Evolutionary conservation across 805 yeast species (phyloP).

Genomic region (Scheffersomyces coipomensis): DNA sequence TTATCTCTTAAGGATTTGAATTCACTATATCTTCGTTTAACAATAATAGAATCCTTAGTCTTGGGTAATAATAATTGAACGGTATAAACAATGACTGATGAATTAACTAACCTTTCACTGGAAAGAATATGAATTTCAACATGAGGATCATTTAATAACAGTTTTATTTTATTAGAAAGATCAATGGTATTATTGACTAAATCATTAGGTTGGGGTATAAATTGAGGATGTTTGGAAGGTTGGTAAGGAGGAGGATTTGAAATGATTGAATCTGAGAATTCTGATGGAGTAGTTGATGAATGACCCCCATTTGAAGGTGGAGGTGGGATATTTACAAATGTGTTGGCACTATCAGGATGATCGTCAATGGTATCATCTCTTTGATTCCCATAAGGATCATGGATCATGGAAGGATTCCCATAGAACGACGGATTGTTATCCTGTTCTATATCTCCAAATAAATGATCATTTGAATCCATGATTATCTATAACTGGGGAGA

Average conservation of each 20-base stretch:
- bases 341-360: background rate
- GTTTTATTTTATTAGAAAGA: conserved; percentile 28
- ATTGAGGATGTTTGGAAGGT: background rate
- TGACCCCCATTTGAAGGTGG: background rate
- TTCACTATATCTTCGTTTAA: conserved; percentile 42
- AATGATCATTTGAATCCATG: conserved; percentile 8
- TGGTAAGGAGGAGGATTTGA: background rate
- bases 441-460: conserved; percentile 41
- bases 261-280: background rate
- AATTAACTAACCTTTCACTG: conserved; percentile 33
- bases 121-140: conserved; percentile 29
- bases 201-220: conserved; percentile 12
- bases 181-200: conserved; percentile 28
- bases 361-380: background rate
- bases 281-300: background rate
- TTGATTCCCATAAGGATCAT: conserved; percentile 23
- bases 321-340: background rate
- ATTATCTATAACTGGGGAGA: background rate
- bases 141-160: conserved; percentile 23
- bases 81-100: conserved; percentile 37
- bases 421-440: conserved; percentile 46
- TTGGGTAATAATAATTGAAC: conserved; percentile 21
- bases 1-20: conserved; percentile 42
- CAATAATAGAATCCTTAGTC: conserved; percentile 21
- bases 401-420: conserved; percentile 27